A percentile compares a stretch with the other conserved stretches of the same genome.
These are phyloP conservation scores for Glycine tomentella DNA, from an alignment of 306 rosid genomes.

Conservation along the genomic window DNA sequence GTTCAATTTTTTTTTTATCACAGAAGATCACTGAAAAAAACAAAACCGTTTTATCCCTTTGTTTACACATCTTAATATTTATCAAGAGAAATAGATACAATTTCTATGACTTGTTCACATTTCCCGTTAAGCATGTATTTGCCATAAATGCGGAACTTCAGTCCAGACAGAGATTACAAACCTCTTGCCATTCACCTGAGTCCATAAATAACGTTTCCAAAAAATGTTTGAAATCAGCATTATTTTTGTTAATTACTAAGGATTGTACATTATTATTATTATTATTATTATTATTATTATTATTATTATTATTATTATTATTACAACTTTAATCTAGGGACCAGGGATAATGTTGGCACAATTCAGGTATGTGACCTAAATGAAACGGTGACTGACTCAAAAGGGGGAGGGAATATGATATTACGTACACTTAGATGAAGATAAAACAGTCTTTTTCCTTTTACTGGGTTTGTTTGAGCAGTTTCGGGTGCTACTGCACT, in stretches of 20 bases:
- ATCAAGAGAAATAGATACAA: no score
- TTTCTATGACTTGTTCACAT: no score
- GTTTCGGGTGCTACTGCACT: slow-evolving; percentile 58
- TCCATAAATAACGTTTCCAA: slow-evolving; percentile 6
- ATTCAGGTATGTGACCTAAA: slow-evolving; percentile 5
- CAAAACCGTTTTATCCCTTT: no score
- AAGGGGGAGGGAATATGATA: slow-evolving; percentile 19
- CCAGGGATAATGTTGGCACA: neutral
- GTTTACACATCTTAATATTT: no score
- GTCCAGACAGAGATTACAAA: neutral
- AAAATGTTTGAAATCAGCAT: neutral
- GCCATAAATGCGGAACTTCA: neutral
- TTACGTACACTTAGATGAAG: slow-evolving; percentile 41
- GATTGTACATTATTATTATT: neutral
- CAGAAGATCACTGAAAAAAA: no score
- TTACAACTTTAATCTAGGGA: neutral
- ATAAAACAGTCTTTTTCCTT: slow-evolving; percentile 54
- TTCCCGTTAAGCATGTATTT: no score
- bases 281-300: neutral
- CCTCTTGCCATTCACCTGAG: neutral
- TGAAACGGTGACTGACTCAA: neutral
- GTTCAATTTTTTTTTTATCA: no score
- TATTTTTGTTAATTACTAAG: slow-evolving; percentile 11
- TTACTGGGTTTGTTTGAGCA: slow-evolving; percentile 52
- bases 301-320: neutral